Conservation (phyloP, 257 asterid genomes). For the Ophiorrhiza pumila region DNA sequence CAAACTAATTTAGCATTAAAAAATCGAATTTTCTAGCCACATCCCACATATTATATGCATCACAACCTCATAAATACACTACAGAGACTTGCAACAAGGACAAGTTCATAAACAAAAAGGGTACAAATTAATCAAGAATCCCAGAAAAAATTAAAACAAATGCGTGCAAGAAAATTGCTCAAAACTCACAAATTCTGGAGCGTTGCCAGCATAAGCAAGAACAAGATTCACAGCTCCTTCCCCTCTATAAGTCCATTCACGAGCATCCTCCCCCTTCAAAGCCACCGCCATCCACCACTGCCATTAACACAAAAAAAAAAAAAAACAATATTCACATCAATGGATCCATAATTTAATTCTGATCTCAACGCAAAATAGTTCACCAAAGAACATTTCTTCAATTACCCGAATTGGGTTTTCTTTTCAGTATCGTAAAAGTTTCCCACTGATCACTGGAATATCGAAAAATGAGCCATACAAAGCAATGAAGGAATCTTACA, state of each 20-base stretch:
- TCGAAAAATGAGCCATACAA: too few relatives aligned
- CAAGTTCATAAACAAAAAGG: neutral
- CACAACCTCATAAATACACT: neutral
- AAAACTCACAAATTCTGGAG: slow-evolving; percentile 59
- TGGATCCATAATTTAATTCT: too few relatives aligned
- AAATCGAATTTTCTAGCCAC: neutral
- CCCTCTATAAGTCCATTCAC: slow-evolving; percentile 89
- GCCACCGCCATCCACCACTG: slow-evolving; percentile 54
- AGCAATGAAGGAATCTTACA: too few relatives aligned
- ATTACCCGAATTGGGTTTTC: too few relatives aligned
- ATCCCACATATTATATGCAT: neutral
- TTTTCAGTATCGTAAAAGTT: too few relatives aligned
- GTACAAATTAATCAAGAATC: neutral
- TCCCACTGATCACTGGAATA: too few relatives aligned
- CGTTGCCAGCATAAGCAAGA: slow-evolving; percentile 71
- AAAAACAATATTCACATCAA: too few relatives aligned
- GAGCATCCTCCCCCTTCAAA: slow-evolving; percentile 65
- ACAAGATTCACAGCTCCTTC: slow-evolving; percentile 92
- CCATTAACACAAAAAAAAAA: too few relatives aligned
- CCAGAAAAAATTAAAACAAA: neutral
- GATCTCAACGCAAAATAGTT: too few relatives aligned
- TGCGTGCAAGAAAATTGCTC: neutral
- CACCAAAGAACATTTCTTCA: too few relatives aligned
- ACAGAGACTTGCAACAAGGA: neutral
- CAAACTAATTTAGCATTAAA: neutral